phyloP scores from a whole-genome alignment of 2,329 filamentous ascomycete genomes.

The Talaromyces sp. region DNA sequence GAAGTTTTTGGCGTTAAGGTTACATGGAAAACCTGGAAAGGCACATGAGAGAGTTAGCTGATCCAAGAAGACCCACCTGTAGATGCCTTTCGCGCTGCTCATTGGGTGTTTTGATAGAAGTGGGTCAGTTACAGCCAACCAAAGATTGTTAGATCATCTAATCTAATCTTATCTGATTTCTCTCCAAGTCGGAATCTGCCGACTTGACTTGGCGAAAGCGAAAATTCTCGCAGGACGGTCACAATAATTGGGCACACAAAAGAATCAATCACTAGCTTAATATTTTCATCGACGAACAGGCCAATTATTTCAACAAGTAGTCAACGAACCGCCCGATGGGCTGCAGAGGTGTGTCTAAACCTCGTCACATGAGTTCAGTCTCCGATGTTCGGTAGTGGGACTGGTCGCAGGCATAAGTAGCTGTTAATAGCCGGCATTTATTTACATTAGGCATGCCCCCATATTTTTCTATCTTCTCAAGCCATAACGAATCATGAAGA shows the following conservation, averaged over 20 bases:
- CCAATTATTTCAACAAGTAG: neutral
- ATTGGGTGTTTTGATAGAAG: neutral
- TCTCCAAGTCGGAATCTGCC: neutral
- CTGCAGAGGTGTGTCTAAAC: neutral
- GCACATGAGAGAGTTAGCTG: neutral
- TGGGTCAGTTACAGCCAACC: neutral
- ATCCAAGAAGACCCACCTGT: neutral
- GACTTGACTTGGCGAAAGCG: neutral
- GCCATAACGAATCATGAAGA: neutral
- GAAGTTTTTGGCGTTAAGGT: neutral
- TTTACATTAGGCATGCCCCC: neutral
- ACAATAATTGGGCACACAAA: neutral
- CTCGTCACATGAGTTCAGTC: neutral
- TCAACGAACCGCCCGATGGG: neutral
- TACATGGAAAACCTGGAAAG: neutral
- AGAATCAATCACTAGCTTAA: too few species aligned
- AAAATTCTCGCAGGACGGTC: neutral
- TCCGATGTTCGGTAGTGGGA: neutral
- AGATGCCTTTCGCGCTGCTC: neutral
- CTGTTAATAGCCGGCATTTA: neutral
- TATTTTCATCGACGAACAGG: neutral
- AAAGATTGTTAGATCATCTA: constrained; percentile 10
- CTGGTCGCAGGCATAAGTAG: neutral
- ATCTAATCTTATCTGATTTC: constrained; percentile 17
- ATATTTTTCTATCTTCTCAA: neutral